Percentiles rank a stretch among this genome's conserved stretches.
Evolutionary conservation across 2,329 filamentous ascomycete species (phyloP).

Genomic region (Hymenoscyphus fraxineus): DNA sequence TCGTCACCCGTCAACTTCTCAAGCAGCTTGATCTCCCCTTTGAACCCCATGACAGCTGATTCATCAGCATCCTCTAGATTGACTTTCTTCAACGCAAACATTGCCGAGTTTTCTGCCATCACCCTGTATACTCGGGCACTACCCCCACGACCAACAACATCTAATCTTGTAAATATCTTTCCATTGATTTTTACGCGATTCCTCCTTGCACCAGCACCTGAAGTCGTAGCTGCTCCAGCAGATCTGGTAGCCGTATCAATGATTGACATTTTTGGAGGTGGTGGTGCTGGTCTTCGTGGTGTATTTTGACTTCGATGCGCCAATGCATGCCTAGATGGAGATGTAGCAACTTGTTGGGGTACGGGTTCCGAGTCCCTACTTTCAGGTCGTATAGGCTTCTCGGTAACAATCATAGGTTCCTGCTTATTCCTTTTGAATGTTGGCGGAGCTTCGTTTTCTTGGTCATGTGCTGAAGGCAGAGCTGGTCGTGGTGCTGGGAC

Average conservation of each 20-base stretch:
- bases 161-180: constrained; percentile 83
- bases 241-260: constrained; percentile 85
- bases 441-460: constrained; percentile 78
- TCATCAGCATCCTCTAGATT: constrained; percentile 88
- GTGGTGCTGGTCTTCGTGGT: constrained; percentile 71
- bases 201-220: constrained; percentile 65
- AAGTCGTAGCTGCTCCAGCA: constrained; percentile 73
- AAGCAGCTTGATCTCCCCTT: constrained; percentile 91
- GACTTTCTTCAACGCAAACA: constrained; percentile 91
- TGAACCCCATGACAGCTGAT: constrained; percentile 76
- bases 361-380: constrained; percentile 42
- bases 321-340: constrained; percentile 55
- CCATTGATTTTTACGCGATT: constrained; percentile 86
- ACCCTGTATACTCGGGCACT: constrained; percentile 94
- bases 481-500: constrained; percentile 52
- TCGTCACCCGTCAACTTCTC: constrained; percentile 79
- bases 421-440: constrained; percentile 54
- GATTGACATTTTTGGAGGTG: constrained; percentile 94
- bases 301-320: constrained; percentile 60
- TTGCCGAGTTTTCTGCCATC: constrained; percentile 93
- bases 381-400: constrained; percentile 48
- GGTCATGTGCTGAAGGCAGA: constrained; percentile 64
- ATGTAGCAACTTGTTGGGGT: constrained; percentile 35
- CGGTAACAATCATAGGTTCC: constrained; percentile 26
- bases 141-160: constrained; percentile 86